These are phyloP conservation scores for Arctium minus DNA, from an alignment of 129 eudicot species.

Conservation along the genomic window DNA sequence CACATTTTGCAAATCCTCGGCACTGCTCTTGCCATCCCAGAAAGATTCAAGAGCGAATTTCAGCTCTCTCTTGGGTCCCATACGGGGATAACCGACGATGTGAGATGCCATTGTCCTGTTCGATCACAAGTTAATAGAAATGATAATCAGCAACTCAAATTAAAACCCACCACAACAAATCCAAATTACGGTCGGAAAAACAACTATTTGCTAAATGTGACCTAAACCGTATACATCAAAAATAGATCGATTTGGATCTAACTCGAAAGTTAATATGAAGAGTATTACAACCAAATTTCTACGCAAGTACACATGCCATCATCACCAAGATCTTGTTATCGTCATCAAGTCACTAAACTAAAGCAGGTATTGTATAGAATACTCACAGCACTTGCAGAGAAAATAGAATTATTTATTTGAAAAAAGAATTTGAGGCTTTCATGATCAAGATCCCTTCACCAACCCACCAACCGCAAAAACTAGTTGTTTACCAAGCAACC, in stretches of 20 bases:
- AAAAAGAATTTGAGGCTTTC: neutral
- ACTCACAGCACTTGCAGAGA: neutral
- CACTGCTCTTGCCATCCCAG: conserved; percentile 81
- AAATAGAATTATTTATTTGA: neutral
- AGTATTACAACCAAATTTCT: neutral
- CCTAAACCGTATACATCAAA: neutral
- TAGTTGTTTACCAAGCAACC: conserved; percentile 5
- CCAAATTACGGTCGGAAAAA: neutral
- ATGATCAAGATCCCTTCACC: neutral
- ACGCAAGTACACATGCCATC: neutral
- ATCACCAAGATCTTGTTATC: neutral
- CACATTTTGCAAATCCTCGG: conserved; percentile 74
- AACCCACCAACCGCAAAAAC: neutral
- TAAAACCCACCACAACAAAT: neutral
- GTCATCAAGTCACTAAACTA: neutral
- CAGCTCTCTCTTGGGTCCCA: conserved; percentile 99
- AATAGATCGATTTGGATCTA: neutral
- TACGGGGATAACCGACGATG: conserved; percentile 97
- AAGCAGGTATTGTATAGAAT: neutral
- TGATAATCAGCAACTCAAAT: neutral
- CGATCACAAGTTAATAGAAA: conserved; percentile 8
- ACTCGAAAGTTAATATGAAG: neutral
- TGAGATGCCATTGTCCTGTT: conserved; percentile 91
- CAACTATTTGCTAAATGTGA: neutral
- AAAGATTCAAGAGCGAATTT: conserved; percentile 89